Percentiles rank a stretch among this genome's conserved stretches.
Evolutionary conservation across 176 grass and related monocot genomes (phyloP).

Genomic region (Carex scoparia): DNA sequence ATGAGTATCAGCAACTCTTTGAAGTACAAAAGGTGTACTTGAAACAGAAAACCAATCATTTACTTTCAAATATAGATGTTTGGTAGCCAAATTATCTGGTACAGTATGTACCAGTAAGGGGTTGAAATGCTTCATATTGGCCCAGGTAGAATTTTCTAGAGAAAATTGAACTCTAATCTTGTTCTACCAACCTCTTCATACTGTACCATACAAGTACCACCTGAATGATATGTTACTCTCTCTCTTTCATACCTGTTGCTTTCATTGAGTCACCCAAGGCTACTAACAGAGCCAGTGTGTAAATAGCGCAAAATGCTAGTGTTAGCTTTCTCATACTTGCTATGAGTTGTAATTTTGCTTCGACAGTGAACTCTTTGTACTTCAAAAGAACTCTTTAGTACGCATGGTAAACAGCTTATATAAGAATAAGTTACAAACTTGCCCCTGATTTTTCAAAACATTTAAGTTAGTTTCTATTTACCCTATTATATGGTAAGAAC

Average conservation of each 20-base stretch:
- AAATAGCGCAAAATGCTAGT: not conserved
- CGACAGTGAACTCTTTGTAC: not conserved
- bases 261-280: not conserved
- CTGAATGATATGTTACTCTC: not conserved
- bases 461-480: not conserved
- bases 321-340: constrained; percentile 7
- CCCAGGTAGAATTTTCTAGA: not conserved
- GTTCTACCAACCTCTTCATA: not conserved
- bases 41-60: not conserved
- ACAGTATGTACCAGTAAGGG: not conserved
- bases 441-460: not conserved
- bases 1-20: not conserved
- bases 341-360: not conserved
- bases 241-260: constrained; percentile 14
- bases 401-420: constrained; percentile 11
- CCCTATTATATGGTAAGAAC: constrained; percentile 4
- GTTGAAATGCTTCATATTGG: not conserved
- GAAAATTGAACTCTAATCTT: not conserved
- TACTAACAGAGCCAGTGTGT: not conserved
- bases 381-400: not conserved
- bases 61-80: not conserved
- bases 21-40: not conserved
- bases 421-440: constrained; percentile 1
- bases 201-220: not conserved
- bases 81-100: not conserved